These are phyloP conservation scores for Kitagawia praeruptora DNA, from an alignment of 129 eudicot genomes.

Conservation along the genomic window DNA sequence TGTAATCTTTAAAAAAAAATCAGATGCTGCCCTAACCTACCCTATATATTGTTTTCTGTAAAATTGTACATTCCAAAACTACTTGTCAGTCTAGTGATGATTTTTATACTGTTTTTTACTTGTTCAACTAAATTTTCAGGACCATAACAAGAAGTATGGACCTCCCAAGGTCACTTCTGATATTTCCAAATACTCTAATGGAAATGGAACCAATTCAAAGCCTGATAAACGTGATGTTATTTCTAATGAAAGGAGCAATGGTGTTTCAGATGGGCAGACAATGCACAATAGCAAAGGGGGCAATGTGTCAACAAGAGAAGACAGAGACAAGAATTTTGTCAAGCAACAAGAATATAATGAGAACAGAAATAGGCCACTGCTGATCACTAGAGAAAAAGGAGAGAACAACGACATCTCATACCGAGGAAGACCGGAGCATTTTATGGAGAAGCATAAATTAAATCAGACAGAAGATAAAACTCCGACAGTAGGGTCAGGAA, in stretches of 20 bases:
- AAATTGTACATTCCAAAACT: not conserved
- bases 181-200: conserved; percentile 24
- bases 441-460: conserved; percentile 19
- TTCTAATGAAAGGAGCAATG: conserved; percentile 38
- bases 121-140: conserved; percentile 23
- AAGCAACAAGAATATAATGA: conserved; percentile 27
- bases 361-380: conserved; percentile 21
- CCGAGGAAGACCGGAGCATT: conserved; percentile 20
- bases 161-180: conserved; percentile 23
- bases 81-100: not conserved
- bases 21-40: not conserved
- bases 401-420: conserved; percentile 15
- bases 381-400: conserved; percentile 16
- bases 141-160: conserved; percentile 21
- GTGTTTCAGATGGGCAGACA: conserved; percentile 20
- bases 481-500: conserved; percentile 23
- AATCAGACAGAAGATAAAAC: conserved; percentile 15
- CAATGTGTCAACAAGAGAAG: conserved; percentile 23
- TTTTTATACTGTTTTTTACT: not conserved
- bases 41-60: not conserved
- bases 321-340: conserved; percentile 10
- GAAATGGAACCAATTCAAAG: conserved; percentile 20
- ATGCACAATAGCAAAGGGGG: conserved; percentile 17
- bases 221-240: conserved; percentile 18
- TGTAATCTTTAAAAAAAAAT: not conserved